Evolutionary conservation across 23 red algal genomes (phyloP).

Genomic region (Gracilaria caudata): DNA sequence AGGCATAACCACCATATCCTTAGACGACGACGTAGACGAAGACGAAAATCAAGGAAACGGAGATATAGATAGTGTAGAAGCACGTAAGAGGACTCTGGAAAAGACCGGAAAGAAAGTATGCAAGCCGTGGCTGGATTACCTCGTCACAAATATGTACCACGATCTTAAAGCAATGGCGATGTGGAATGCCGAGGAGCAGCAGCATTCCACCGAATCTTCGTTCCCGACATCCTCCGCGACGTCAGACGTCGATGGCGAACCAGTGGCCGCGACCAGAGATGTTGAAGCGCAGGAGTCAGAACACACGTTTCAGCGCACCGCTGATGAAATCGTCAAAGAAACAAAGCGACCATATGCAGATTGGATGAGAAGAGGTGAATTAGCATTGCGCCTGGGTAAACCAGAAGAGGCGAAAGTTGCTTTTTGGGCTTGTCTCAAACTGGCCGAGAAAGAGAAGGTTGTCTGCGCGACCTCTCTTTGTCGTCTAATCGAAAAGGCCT

Average conservation of each 20-base stretch:
- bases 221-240: conserved; percentile 23
- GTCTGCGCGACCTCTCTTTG: conserved; percentile 64
- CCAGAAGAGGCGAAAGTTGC: conserved; percentile 75
- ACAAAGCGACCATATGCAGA: conserved; percentile 82
- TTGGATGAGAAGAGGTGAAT: conserved; percentile 90
- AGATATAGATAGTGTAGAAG: background rate
- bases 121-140: conserved; percentile 94
- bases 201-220: conserved; percentile 39
- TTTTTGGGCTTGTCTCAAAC: conserved; percentile 62
- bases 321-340: conserved; percentile 71
- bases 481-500: conserved; percentile 56
- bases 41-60: background rate
- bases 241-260: conserved; percentile 18
- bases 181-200: conserved; percentile 89
- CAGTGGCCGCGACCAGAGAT: conserved; percentile 7
- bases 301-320: conserved; percentile 33
- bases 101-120: conserved; percentile 84
- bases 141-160: conserved; percentile 93
- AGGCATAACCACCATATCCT: conserved; percentile 36
- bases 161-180: conserved; percentile 88
- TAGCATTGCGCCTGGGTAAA: conserved; percentile 71
- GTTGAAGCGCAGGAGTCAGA: conserved; percentile 18
- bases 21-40: background rate
- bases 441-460: conserved; percentile 69
- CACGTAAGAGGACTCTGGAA: conserved; percentile 25